Percentiles rank a stretch among this genome's conserved stretches.
Conservation (phyloP, 306 rosid species). For the Fragaria vesca region DNA sequence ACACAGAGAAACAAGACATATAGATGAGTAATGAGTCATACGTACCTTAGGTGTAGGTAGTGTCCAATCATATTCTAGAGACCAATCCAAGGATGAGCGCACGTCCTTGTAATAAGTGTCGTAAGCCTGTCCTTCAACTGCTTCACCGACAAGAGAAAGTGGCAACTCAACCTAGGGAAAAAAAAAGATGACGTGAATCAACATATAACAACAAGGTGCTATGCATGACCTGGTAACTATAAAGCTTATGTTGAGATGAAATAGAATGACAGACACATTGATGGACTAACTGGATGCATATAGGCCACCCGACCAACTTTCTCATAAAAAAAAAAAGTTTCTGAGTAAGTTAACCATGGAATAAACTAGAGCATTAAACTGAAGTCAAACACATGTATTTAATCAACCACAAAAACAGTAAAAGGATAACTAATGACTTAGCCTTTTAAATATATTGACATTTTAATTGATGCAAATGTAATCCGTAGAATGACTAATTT, state of each 20-base stretch:
- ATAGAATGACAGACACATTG: neutral
- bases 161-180: slow-evolving; percentile 53
- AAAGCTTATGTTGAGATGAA: neutral
- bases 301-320: neutral
- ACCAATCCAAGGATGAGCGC: slow-evolving; percentile 83
- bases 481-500: too few relatives aligned
- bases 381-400: too few relatives aligned
- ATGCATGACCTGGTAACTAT: neutral
- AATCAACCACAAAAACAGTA: too few relatives aligned
- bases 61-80: slow-evolving; percentile 65
- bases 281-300: neutral
- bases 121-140: slow-evolving; percentile 58
- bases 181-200: slow-evolving; percentile 27
- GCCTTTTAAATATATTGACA: too few relatives aligned
- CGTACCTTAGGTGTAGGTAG: slow-evolving; percentile 54
- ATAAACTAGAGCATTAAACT: too few relatives aligned
- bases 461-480: too few relatives aligned
- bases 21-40: slow-evolving; percentile 10
- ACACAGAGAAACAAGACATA: neutral
- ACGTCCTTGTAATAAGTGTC: slow-evolving; percentile 56
- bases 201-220: neutral
- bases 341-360: too few relatives aligned
- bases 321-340: too few relatives aligned
- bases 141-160: slow-evolving; percentile 84
- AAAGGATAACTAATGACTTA: too few relatives aligned